Conservation (phyloP, 495 filamentous ascomycete genomes). For the Hyphodiscus hymeniophilus region DNA sequence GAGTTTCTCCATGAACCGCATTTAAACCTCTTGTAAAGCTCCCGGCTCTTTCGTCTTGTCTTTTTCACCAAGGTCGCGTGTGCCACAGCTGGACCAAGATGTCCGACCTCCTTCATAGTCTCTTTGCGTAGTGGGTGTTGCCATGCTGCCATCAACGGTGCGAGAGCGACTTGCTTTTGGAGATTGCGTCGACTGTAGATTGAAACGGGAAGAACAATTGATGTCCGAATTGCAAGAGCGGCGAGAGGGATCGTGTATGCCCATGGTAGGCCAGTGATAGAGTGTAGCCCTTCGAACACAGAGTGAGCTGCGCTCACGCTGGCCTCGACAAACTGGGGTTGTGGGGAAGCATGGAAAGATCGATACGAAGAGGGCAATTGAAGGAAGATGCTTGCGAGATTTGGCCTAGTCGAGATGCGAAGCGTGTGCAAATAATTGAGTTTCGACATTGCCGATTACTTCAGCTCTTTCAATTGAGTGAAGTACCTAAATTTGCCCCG, state of each 20-base stretch:
- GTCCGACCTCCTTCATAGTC: conserved; percentile 15
- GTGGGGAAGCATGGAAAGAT: conserved; percentile 23
- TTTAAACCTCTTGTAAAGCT: conserved; percentile 36
- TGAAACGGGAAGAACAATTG: conserved; percentile 50
- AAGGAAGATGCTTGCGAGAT: conserved; percentile 16
- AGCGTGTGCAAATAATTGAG: conserved; percentile 3
- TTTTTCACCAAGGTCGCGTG: conserved; percentile 20
- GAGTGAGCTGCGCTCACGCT: conserved; percentile 42
- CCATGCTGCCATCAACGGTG: conserved; percentile 46
- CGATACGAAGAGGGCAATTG: conserved; percentile 11
- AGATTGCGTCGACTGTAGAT: conserved; percentile 39
- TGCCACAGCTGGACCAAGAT: conserved; percentile 16
- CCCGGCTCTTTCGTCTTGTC: conserved; percentile 23
- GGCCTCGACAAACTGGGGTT: conserved; percentile 40
- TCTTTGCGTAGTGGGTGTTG: conserved; percentile 12
- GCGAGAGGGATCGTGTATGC: conserved; percentile 59
- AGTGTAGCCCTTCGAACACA: conserved; percentile 55
- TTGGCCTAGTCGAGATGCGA: conserved; percentile 5
- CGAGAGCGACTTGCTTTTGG: conserved; percentile 35
- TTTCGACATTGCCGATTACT: not conserved
- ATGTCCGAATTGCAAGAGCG: conserved; percentile 51
- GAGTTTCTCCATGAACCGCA: conserved; percentile 44
- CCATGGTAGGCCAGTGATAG: conserved; percentile 57
- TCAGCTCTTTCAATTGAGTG: no score
- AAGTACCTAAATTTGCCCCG: no score